Evolutionary conservation across 139 green algal species (phyloP), one percentile per base, ranked within the genome.

Genomic region (Tetraselmis striata): DNA sequence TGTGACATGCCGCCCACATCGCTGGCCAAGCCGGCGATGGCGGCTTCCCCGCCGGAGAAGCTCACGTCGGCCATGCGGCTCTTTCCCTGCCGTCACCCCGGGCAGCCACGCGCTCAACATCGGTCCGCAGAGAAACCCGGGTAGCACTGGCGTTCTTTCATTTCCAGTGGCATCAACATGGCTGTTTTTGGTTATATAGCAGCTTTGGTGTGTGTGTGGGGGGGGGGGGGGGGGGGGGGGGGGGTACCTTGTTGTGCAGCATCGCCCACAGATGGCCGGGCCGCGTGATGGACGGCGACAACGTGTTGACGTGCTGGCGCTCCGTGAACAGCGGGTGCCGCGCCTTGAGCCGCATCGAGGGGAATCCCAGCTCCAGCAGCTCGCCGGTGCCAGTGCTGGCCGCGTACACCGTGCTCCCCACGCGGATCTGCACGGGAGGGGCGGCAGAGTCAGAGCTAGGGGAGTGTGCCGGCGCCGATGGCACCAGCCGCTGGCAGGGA

Each of bases 271-370:
- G 75, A 22, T 77, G 59, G 29, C 85, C 83, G 2, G 83, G 32
- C 1, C 74, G 32, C 81, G 74, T 30, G 32, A 90, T 76, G 0
- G 91, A 67, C 5, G 45, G 90, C 0, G 91, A 90, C 84, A 96
- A 81, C 1, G 90, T 94, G 87, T 95, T 96, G 81, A 94, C 45
- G 78, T 96, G 93, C 77, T 94, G 84, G 77, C 90, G 78, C 24
- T 80, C 2, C 0, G 84, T 93, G 86, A 95, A 95, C 29, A 95
- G 87, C 29, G 1, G 1, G 58, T 45, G 18, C 77, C 1, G 1
- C 76, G 83, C 31, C 76, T 92, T 85, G 79, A 87, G 75, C 28
- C 80, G 81, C 88, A 95, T 93, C 0, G 27, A 45, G 0, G 92
- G 91, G 81, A 89, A 93, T 0, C 28, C 25, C 28, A 95, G 85